Base-by-base conservation (phyloP, 345 rosid genomes). In the Durio zibethinus region DNA sequence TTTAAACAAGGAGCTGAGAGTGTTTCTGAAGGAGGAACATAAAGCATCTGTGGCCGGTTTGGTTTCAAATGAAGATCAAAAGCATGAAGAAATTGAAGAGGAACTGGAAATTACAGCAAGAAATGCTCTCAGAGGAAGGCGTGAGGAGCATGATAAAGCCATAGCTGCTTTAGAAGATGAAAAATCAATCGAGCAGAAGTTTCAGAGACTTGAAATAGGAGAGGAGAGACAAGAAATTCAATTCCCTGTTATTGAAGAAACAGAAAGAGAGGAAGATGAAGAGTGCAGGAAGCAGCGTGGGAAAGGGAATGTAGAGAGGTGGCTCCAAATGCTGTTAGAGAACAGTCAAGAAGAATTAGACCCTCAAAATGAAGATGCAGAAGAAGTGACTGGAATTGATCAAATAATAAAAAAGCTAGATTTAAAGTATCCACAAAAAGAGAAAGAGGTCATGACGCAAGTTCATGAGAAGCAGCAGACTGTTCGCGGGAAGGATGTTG, bases 231-330 rank as follows among this genome's bases (percentile, higher is more conserved):
- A 66, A 84, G 79, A 73, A n/a, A 70, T 77, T 23, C 81, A 73
- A 76, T 78, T 87, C 48, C 84, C 84, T 21, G 64, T 65, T 38
- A 15, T 70, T 38, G 79, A 80, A 76, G 88, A 86, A 79, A 80
- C 76, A 68, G 89, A 86, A 78, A 88, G 20, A 31, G 92, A 89
- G 61, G 97, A 96, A 84, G 95, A 91, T 79, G 95, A 90, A 81
- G 94, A 92, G 77, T 88, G 87, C 80, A 85, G 90, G 82, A 89
- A 81, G 84, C 85, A 81, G 73, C 85, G 97, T 2, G 99, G 99
- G 54, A 96, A 91, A 86, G 98, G 92, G 80, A 92, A 97, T 62
- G 88, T 97, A 0, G 99, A 97, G 84, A 91, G 84, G 81, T 97
- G 99, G 99, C 95, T 94, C 20, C 90, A 90, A 71, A 84, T 97